Base-by-base conservation (phyloP, 192 early-diverging fungal species). In the Diversispora epigaea region DNA sequence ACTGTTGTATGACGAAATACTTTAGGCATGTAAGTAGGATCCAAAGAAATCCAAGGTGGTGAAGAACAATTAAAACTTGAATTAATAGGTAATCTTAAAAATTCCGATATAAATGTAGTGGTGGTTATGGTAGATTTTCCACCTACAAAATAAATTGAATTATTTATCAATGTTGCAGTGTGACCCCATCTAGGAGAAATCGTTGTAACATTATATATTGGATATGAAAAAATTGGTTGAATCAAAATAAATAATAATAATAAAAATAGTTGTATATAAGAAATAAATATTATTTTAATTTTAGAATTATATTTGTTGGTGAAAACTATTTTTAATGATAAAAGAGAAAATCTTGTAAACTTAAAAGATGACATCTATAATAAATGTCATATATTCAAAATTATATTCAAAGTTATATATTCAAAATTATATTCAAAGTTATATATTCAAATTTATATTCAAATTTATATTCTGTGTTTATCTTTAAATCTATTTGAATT, bases 101-200 rank as follows among this genome's bases (percentile, higher is more conserved):
- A 40, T 22, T 55, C 39, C 3, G 25, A 40, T 40, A 21, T 25
- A 40, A 55, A 39, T 17, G 9, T 17, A 55, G 55, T 15, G 7
- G 22, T 10, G 12, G 17, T 55, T 32, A 32, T 32, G 25, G 25
- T 32, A 32, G 25, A 32, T 56, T 50, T 70, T 6, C 68, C 68
- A 22, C 68, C 68, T 43, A 70, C 22, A 55, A 56, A 70, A 56
- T 70, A 70, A n/a, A 70, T 55, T n/a, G 15, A 39, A 19, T 52
- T 17, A 56, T 55, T 21, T 40, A 70, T n/a, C 21, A 70, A 40
- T 3, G 68, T 70, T 7, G 68, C 68, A 10, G 68, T 19, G 40
- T 70, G 68, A 0, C 68, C 68, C 14, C 14, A 70, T n/a, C 68
- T 39, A n/a, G 41, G 40, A 44, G 5, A 5, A 44, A 64, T n/a